phyloP scores from a whole-genome alignment of 768 basidiomycete genomes.

The Psilocybe subaeruginosa region DNA sequence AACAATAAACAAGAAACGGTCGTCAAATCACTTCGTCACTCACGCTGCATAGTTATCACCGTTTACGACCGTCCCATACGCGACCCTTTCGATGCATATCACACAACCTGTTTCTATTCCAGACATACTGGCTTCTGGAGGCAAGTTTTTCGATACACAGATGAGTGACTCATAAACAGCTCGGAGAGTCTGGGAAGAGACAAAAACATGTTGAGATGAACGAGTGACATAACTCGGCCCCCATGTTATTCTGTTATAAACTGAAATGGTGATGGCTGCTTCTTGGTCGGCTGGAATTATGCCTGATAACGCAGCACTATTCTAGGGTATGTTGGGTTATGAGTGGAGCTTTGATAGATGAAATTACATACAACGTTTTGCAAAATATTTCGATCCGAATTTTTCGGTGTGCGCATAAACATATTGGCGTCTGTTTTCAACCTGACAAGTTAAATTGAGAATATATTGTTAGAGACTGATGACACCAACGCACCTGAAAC shows the following conservation, averaged over 20 bases:
- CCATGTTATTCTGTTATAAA: constrained; percentile 66
- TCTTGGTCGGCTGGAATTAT: constrained; percentile 28
- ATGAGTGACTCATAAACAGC: constrained; percentile 63
- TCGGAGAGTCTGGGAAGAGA: constrained; percentile 74
- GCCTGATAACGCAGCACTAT: constrained; percentile 25
- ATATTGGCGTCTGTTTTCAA: constrained; percentile 53
- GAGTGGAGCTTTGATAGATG: background rate
- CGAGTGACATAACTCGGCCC: constrained; percentile 60
- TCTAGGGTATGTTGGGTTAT: constrained; percentile 21
- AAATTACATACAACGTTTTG: constrained; percentile 37
- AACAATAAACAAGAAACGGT: constrained; percentile 3
- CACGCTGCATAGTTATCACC: constrained; percentile 62
- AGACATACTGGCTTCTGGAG: constrained; percentile 34
- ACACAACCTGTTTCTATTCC: constrained; percentile 39
- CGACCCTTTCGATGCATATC: constrained; percentile 62
- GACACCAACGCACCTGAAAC: constrained; percentile 53
- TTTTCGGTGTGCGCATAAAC: constrained; percentile 67
- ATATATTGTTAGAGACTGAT: background rate
- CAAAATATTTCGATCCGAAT: constrained; percentile 68
- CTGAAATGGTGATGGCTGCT: constrained; percentile 59
- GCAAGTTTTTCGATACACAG: constrained; percentile 61
- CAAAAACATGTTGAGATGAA: constrained; percentile 66
- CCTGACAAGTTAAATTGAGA: constrained; percentile 31
- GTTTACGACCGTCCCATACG: constrained; percentile 56
- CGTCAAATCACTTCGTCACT: constrained; percentile 1